Percentiles rank a stretch among this genome's conserved stretches.
These are phyloP conservation scores for Phytopythium cucurbitacearum DNA, from an alignment of 352 stramenopile genomes.

Conservation along the genomic window DNA sequence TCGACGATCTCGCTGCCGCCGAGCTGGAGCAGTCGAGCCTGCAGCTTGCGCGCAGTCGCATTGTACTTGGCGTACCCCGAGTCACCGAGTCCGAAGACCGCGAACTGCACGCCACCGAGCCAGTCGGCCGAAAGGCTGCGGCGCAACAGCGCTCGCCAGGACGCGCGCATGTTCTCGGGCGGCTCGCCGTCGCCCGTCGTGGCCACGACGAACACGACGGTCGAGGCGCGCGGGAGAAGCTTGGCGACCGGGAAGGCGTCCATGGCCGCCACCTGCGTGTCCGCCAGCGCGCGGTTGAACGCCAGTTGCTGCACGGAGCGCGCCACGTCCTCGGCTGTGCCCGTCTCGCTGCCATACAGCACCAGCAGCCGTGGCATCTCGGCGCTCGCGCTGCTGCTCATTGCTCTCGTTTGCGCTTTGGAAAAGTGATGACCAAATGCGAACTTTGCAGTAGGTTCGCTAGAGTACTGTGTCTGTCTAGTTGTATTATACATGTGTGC, in stretches of 20 bases:
- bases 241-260: conserved; percentile 61
- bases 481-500: too few relatives aligned
- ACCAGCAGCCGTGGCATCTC: conserved; percentile 56
- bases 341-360: conserved; percentile 90
- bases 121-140: conserved; percentile 70
- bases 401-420: neutral
- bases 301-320: conserved; percentile 71
- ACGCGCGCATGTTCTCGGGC: conserved; percentile 86
- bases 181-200: conserved; percentile 92
- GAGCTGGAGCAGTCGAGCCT: conserved; percentile 84
- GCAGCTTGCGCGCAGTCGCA: conserved; percentile 78
- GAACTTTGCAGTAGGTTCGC: neutral
- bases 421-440: too few relatives aligned
- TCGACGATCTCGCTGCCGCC: conserved; percentile 68
- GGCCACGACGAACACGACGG: conserved; percentile 88
- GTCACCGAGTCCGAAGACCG: conserved; percentile 91
- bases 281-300: conserved; percentile 46
- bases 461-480: too few relatives aligned
- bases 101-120: conserved; percentile 64
- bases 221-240: conserved; percentile 39
- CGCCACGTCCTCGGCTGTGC: conserved; percentile 84
- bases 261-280: conserved; percentile 53
- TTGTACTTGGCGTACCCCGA: conserved; percentile 94
- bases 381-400: conserved; percentile 3
- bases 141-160: conserved; percentile 86